A percentile compares a stretch with the other conserved stretches of the same genome.
Conservation (phyloP, 2,329 filamentous ascomycete genomes). For the Colletotrichum viniferum region DNA sequence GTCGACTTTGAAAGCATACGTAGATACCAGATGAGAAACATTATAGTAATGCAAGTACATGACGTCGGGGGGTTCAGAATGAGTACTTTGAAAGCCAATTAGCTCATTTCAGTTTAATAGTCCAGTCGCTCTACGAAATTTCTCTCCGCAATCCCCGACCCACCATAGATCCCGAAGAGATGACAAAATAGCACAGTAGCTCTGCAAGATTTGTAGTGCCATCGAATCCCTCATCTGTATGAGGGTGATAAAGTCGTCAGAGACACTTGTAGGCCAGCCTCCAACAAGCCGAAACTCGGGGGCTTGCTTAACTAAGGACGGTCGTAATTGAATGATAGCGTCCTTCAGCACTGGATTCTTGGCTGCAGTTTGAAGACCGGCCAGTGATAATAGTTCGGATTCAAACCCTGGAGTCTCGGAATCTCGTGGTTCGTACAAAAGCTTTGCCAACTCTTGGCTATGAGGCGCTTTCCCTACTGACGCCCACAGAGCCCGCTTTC, state of each 20-base stretch:
- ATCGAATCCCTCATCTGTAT: neutral
- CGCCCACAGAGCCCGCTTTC: neutral
- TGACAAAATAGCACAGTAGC: neutral
- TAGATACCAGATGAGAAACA: neutral
- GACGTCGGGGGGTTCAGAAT: fast-evolving
- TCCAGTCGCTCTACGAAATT: neutral
- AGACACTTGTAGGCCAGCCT: neutral
- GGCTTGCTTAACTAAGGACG: neutral
- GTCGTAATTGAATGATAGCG: neutral
- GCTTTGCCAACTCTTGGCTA: neutral
- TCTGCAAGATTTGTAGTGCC: neutral
- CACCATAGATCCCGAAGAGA: neutral
- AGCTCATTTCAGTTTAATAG: neutral
- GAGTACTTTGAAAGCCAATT: neutral
- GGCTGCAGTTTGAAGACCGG: neutral
- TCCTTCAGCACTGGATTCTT: neutral
- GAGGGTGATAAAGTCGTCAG: neutral
- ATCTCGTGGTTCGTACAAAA: neutral
- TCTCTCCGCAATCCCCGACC: neutral
- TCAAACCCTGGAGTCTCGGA: neutral
- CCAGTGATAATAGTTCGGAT: neutral
- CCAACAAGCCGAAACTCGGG: neutral
- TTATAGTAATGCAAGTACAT: neutral
- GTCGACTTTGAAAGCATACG: constrained; percentile 10
- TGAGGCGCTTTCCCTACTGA: neutral